These are phyloP conservation scores for Lactarius hengduanensis DNA, from an alignment of 768 basidiomycete species.

Conservation along the genomic window DNA sequence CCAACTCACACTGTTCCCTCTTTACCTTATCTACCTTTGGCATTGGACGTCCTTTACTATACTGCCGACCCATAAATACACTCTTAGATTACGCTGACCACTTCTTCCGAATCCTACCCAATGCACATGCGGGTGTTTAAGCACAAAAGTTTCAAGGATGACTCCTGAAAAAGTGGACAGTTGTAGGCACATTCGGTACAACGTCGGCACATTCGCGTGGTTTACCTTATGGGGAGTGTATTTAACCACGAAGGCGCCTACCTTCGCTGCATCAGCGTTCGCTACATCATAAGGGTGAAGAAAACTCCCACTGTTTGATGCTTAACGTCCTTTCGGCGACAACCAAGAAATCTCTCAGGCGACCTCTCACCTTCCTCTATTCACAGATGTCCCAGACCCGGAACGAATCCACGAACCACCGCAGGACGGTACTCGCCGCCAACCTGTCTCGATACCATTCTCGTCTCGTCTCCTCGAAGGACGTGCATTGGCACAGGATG, in stretches of 20 bases:
- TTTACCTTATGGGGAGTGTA: neutral
- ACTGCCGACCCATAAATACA: neutral
- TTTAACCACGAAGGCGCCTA: neutral
- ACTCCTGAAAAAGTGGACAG: neutral
- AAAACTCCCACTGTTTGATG: neutral
- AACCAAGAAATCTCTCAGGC: slow-evolving; percentile 19
- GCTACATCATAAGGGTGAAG: neutral
- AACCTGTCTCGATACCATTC: slow-evolving; percentile 58
- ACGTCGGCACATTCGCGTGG: neutral
- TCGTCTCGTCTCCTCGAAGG: slow-evolving; percentile 74
- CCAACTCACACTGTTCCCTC: too few relatives aligned
- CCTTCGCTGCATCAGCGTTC: too few relatives aligned
- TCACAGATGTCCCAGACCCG: slow-evolving; percentile 21
- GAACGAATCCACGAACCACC: slow-evolving; percentile 18
- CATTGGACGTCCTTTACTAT: neutral
- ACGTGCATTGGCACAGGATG: slow-evolving; percentile 76
- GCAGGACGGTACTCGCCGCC: slow-evolving; percentile 32
- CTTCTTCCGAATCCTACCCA: neutral
- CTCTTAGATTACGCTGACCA: too few relatives aligned
- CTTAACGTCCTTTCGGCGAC: slow-evolving; percentile 5
- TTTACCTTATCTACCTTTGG: too few relatives aligned
- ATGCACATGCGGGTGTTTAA: neutral
- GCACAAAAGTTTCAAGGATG: neutral
- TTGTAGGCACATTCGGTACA: neutral
- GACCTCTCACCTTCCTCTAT: slow-evolving; percentile 11